Evolutionary conservation across 768 basidiomycete species (phyloP), one percentile per base, ranked within the genome.

Genomic region (Scleroderma citrinum): DNA sequence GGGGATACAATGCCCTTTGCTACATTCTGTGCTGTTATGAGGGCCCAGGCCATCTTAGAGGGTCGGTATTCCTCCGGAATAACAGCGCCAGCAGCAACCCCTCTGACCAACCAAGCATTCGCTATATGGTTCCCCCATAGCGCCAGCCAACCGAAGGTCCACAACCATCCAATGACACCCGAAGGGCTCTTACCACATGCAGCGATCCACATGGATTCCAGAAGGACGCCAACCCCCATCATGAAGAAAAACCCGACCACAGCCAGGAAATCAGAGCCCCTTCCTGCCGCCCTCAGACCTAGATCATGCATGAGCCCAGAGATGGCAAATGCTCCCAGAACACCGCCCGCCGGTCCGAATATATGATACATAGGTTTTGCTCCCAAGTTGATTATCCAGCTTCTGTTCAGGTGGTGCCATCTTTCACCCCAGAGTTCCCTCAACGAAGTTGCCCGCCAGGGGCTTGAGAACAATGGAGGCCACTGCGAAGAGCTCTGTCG

Each of bases 361-460:
- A 79, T 41, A 35, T 59, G 55, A 20, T 58, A 57, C 17, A 75
- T 49, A 0, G 78, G 78, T 29, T 65, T 65, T 3, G 66, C 69
- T 11, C 80, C 82, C 20, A 76, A 54, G 14, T 61, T 59, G 38
- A 81, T 62, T 54, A 85, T 83, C 30, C 69, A 58, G 43, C 77
- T 71, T 21, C 82, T 70, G 60, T 83, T 82, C 3, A 78, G 50
- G 55, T 83, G 81, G 57, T 85, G 83, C 83, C 83, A 85, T 20
- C 76, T 68, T 47, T 52, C 57, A 1, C 73, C 66, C 83, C 83
- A 85, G 49, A 81, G 77, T 16, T 82, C 74, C 38, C 68, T 68
- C 24, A 85, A 59, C 3, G 80, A 82, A 5, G 75, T 76, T 3
- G 77, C 58, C 17, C 53, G 47, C 74, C 76, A 83, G 3, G 82